Base-by-base conservation (phyloP, 129 eudicot genomes). In the Centrapalus pauciflorus region DNA sequence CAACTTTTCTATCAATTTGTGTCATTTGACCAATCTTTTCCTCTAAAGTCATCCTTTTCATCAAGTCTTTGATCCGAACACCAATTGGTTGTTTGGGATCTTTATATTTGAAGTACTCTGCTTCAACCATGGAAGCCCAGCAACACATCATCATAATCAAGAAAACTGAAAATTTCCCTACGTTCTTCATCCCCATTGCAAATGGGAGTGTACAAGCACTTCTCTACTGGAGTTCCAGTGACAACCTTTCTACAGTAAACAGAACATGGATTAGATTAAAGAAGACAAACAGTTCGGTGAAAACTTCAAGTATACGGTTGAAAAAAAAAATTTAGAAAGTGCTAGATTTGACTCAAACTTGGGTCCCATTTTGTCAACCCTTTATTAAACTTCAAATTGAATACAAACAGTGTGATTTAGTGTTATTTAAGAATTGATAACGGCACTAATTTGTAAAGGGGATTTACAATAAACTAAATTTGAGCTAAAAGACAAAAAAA, bases 11-110 rank as follows among this genome's bases (percentile, higher is more conserved):
- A 27, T 89, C 96, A 69, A 89, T 83, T 41, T 89, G 96, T 13
- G 86, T 68, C 96, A 89, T 89, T 61, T 89, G 96, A n/a, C 95
- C 96, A 32, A 89, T 66, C 69, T 86, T 89, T 69, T 89, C 96
- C 40, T 71, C 83, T 6, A 89, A 55, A 2, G 82, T 89, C 96
- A 89, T 89, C 23, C 82, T 78, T 48, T 67, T 64, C 77, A 89
- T 64, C 9, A 89, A 74, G 59, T 89, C 90, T 61, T 77, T 81
- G n/a, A 89, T 75, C 29, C 96, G 60, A 61, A 20, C 73, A 65
- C 54, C 71, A 4, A 86, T 7, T 3, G 86, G 84, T 56, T 83
- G 79, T 37, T 81, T 89, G 2, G 96, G 83, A 80, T 89, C 96
- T 72, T 85, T 84, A 75, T 83, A 89, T 58, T 65, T 80, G 12